Evolutionary conservation across 768 basidiomycete species (phyloP), one percentile per base, ranked within the genome.

Genomic region (Pholiota molesta): DNA sequence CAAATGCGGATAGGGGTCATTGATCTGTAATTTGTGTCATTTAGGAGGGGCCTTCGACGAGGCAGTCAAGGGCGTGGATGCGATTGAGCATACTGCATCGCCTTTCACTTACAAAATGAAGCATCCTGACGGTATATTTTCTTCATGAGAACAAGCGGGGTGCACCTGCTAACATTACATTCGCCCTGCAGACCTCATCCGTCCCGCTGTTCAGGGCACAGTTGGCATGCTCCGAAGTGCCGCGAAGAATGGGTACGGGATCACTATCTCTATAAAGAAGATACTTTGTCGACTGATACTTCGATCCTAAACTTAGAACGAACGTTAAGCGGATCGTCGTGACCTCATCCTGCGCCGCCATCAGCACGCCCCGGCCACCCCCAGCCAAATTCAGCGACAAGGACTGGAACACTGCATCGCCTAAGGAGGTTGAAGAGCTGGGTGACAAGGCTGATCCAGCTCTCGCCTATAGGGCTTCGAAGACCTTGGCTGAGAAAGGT

Each of bases 31-130:
- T 21, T 23, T 35, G 35, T 23, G 4, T 54, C 5, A 19, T 47
- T 2, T 61, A 87, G 86, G 81, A 81, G 5, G 84, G 84, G 89
- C 88, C 0, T 95, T 93, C 65, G 90, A 94, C 71, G 86, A 91
- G 55, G 91, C 86, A 0, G 89, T 93, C 60, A 83, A 86, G 70
- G 90, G 82, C 1, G 86, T 93, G 13, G 87, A 91, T 62, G 92
- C 82, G 0, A 83, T 95, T 57, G 81, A 78, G 40, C 91, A 92
- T 69, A 85, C 81, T 3, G 89, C 89, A 0, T 89, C 89, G 1
- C 90, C 90, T 0, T 81, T 86, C 67, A 75, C 81, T 58, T 65
- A 77, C 33, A 74, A 80, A 1, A 78, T 76, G 1, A 76, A 78
- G 23, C 77, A 86, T 40, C 82, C 82, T 3, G 61, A 74, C 60